Conservation (phyloP, 495 filamentous ascomycete genomes). For the Penicillium paradoxum region DNA sequence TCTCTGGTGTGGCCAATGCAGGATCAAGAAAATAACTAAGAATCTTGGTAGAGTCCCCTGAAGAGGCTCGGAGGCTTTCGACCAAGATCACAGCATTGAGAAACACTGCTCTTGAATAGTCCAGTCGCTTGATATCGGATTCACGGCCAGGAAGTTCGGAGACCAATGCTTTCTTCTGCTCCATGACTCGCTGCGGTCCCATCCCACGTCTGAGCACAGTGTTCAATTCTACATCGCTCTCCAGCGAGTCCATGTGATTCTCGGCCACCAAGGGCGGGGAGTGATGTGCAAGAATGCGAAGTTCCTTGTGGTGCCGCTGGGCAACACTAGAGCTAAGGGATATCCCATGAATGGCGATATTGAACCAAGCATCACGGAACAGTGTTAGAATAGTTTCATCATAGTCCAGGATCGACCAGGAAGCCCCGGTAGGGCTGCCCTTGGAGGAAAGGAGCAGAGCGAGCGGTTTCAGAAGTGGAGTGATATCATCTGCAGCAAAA, state of each 20-base stretch:
- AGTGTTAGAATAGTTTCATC: slow-evolving; percentile 62
- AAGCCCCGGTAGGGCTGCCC: slow-evolving; percentile 35
- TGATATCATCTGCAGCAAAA: slow-evolving; percentile 76
- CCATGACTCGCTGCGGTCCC: slow-evolving; percentile 65
- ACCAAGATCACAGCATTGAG: slow-evolving; percentile 81
- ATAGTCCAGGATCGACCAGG: slow-evolving; percentile 32
- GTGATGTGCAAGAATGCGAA: slow-evolving; percentile 76
- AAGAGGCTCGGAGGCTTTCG: slow-evolving; percentile 74
- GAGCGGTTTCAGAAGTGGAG: slow-evolving; percentile 74
- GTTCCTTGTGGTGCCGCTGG: slow-evolving; percentile 62
- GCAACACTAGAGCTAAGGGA: slow-evolving; percentile 62
- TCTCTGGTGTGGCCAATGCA: slow-evolving; percentile 69
- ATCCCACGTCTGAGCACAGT: slow-evolving; percentile 80
- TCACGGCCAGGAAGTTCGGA: slow-evolving; percentile 68
- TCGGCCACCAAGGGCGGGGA: slow-evolving; percentile 81
- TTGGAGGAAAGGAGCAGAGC: slow-evolving; percentile 65
- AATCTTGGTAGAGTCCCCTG: slow-evolving; percentile 82
- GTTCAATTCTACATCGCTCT: slow-evolving; percentile 94
- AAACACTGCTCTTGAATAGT: slow-evolving; percentile 85
- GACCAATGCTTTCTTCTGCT: slow-evolving; percentile 73
- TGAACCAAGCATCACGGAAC: slow-evolving; percentile 94
- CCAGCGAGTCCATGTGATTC: slow-evolving; percentile 76
- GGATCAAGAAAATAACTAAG: slow-evolving; percentile 90
- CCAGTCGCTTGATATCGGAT: slow-evolving; percentile 69
- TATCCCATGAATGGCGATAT: slow-evolving; percentile 90